Percentiles rank a stretch among this genome's conserved stretches.
These are phyloP conservation scores for Cornus kousa DNA, from an alignment of 148 eudicot genomes.

Conservation along the genomic window DNA sequence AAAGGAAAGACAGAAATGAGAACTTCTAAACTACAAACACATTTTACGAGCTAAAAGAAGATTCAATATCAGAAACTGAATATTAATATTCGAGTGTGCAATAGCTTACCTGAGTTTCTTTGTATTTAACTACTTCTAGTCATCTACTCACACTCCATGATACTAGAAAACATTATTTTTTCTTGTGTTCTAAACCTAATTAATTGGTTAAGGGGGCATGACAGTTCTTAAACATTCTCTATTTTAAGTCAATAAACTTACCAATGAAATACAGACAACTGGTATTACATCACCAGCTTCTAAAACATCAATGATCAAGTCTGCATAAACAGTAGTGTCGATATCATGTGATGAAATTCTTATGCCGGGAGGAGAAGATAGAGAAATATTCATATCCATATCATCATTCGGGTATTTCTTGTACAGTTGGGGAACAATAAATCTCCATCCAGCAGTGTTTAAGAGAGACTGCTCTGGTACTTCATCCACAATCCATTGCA, in stretches of 20 bases:
- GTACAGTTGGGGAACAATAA: constrained; percentile 72
- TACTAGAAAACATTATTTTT: background rate
- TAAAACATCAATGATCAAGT: constrained; percentile 59
- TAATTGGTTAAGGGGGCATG: background rate
- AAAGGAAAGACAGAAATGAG: background rate
- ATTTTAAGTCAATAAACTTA: constrained; percentile 26
- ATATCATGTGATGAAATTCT: constrained; percentile 42
- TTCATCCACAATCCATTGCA: constrained; percentile 72
- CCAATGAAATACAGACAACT: constrained; percentile 70
- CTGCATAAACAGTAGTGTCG: constrained; percentile 47
- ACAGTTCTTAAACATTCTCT: background rate
- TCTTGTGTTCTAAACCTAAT: background rate
- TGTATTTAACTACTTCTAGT: background rate
- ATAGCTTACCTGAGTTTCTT: background rate
- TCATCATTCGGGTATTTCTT: constrained; percentile 71
- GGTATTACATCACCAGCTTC: constrained; percentile 49
- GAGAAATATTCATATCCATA: constrained; percentile 66
- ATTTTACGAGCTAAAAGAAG: background rate
- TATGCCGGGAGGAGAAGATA: constrained; percentile 52
- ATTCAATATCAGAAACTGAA: background rate
- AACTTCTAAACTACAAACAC: background rate
- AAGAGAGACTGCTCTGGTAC: constrained; percentile 69
- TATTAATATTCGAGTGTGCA: background rate
- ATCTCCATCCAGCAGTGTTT: constrained; percentile 86
- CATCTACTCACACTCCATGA: background rate